These are phyloP conservation scores for Oldenlandia corymbosa DNA, from an alignment of 257 asterid species.

Conservation along the genomic window DNA sequence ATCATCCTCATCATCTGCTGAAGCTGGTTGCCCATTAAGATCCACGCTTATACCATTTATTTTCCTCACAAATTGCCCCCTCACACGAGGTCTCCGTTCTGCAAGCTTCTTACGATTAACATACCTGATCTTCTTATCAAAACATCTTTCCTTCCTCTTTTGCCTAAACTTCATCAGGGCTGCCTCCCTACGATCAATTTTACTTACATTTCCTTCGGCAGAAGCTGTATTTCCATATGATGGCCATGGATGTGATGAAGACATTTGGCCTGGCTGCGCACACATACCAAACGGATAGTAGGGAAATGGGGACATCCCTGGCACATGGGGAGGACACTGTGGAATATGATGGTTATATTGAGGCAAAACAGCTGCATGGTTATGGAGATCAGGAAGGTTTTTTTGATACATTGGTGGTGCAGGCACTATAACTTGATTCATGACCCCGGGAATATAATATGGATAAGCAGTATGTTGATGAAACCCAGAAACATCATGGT, in stretches of 20 bases:
- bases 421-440: slow-evolving; percentile 57
- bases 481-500: slow-evolving; percentile 34
- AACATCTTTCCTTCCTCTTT: slow-evolving; percentile 88
- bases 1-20: slow-evolving; percentile 53
- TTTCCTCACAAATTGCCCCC: slow-evolving; percentile 95
- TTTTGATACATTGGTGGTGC: slow-evolving; percentile 46
- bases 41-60: slow-evolving; percentile 63
- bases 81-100: slow-evolving; percentile 87
- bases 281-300: slow-evolving; percentile 67
- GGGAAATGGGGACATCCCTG: slow-evolving; percentile 56
- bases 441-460: slow-evolving; percentile 57
- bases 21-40: slow-evolving; percentile 80
- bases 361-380: slow-evolving; percentile 46
- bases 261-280: slow-evolving; percentile 65
- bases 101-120: slow-evolving; percentile 84
- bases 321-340: slow-evolving; percentile 51
- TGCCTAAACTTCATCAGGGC: slow-evolving; percentile 89
- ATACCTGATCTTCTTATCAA: slow-evolving; percentile 89
- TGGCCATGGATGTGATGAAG: slow-evolving; percentile 59
- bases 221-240: slow-evolving; percentile 38
- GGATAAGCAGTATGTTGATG: slow-evolving; percentile 51
- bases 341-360: slow-evolving; percentile 60
- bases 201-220: slow-evolving; percentile 38
- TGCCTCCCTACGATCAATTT: slow-evolving; percentile 74
- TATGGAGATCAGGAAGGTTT: slow-evolving; percentile 41